Evolutionary conservation across 345 rosid genomes (phyloP).

Genomic region (Ricinus communis): DNA sequence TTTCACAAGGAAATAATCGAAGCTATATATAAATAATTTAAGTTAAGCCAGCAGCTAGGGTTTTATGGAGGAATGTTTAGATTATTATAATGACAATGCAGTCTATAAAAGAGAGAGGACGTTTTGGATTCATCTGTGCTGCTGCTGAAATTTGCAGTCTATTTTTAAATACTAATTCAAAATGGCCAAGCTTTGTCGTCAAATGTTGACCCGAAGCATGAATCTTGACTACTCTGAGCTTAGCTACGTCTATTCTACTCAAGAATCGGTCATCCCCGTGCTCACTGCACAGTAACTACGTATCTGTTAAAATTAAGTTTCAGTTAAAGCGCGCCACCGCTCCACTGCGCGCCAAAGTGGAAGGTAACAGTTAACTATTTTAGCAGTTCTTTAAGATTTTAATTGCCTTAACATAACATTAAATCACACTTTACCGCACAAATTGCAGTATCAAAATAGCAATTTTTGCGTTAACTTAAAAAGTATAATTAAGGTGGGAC

Average conservation of each 20-base stretch:
- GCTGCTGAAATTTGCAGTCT: not conserved
- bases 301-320: not conserved
- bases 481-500: constrained; percentile 20
- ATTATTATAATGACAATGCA: too few species aligned
- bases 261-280: not conserved
- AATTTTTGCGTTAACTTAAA: too few species aligned
- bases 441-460: too few species aligned
- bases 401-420: too few species aligned
- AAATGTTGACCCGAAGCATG: not conserved
- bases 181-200: not conserved
- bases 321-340: not conserved
- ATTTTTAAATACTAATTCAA: not conserved
- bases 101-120: too few species aligned
- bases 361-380: not conserved
- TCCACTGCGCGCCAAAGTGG: not conserved
- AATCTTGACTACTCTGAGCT: not conserved
- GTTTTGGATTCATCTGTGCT: not conserved
- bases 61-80: not conserved
- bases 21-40: not conserved
- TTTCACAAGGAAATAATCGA: not conserved
- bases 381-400: too few species aligned
- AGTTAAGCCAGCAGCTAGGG: not conserved
- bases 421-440: too few species aligned
- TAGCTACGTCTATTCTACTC: not conserved
- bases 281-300: not conserved